Conservation (phyloP, 345 rosid species). For the Euphorbia pulcherrima region DNA sequence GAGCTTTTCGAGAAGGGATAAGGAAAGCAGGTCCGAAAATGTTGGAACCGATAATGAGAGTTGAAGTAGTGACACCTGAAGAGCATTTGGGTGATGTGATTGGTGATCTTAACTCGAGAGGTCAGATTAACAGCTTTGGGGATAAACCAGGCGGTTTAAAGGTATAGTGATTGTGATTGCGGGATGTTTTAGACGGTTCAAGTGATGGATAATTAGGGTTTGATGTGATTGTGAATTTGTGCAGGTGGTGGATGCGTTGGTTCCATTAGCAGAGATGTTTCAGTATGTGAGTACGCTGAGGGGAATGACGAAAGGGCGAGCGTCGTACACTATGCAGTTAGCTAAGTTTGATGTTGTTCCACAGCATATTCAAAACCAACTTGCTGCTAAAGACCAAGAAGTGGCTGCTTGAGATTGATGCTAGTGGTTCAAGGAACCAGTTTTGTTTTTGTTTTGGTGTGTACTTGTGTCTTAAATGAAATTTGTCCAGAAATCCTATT, state of each 20-base stretch:
- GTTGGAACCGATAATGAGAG: conserved; percentile 93
- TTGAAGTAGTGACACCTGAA: conserved; percentile 93
- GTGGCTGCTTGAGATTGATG: conserved; percentile 61
- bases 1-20: conserved; percentile 90
- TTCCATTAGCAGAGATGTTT: conserved; percentile 95
- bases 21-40: conserved; percentile 76
- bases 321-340: conserved; percentile 88
- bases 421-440: conserved; percentile 3
- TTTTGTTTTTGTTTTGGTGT: conserved; percentile 13
- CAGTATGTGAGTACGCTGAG: conserved; percentile 92
- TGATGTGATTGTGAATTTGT: not conserved
- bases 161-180: conserved; percentile 34
- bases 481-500: too few relatives aligned
- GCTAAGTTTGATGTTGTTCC: conserved; percentile 89
- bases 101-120: conserved; percentile 95
- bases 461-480: too few relatives aligned
- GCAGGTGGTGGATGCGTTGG: conserved; percentile 83
- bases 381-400: conserved; percentile 70
- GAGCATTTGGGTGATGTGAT: conserved; percentile 97
- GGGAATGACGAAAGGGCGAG: conserved; percentile 97
- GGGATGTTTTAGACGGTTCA: too few relatives aligned
- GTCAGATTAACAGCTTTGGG: conserved; percentile 85
- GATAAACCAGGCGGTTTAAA: conserved; percentile 96
- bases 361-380: conserved; percentile 90
- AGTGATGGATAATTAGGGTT: too few relatives aligned